Evolutionary conservation across 78 protist genomes (phyloP).

Genomic region (Parvularia atlantis): DNA sequence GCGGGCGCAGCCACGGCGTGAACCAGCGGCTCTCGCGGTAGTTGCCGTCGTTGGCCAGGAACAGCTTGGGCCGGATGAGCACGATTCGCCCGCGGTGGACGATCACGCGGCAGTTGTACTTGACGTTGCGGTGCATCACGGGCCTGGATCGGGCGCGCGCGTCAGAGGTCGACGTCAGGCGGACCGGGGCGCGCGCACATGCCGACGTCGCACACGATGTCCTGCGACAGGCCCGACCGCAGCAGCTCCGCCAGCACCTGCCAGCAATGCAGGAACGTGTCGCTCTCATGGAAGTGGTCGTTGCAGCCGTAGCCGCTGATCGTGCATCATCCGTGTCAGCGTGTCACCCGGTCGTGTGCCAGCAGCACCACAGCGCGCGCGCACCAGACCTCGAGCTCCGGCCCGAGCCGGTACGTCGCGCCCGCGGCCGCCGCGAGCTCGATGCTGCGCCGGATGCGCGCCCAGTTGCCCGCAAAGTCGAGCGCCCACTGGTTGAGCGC

Average conservation of each 20-base stretch:
- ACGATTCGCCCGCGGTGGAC: slow-evolving; percentile 25
- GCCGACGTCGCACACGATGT: slow-evolving; percentile 67
- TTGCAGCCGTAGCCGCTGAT: slow-evolving; percentile 63
- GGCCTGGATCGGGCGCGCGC: background rate
- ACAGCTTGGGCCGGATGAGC: slow-evolving; percentile 69
- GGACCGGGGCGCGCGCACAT: slow-evolving; percentile 15
- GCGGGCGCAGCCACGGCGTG: slow-evolving; percentile 44
- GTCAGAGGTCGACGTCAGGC: background rate
- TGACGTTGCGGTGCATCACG: slow-evolving; percentile 28
- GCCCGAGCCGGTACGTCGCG: slow-evolving; percentile 47
- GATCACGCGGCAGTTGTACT: slow-evolving; percentile 73
- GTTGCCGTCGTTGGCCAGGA: slow-evolving; percentile 73
- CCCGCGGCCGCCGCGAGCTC: background rate
- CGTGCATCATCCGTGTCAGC: background rate
- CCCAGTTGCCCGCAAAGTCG: slow-evolving; percentile 69
- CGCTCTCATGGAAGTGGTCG: slow-evolving; percentile 70
- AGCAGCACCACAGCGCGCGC: background rate
- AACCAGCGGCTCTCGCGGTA: slow-evolving; percentile 79
- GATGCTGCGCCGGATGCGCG: slow-evolving; percentile 26
- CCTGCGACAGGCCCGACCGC: slow-evolving; percentile 4
- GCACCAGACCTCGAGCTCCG: slow-evolving; percentile 42
- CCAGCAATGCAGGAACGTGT: slow-evolving; percentile 65
- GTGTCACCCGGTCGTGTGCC: no score
- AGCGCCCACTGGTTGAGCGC: slow-evolving; percentile 76
- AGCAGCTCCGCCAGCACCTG: slow-evolving; percentile 38